Evolutionary conservation across 2,329 filamentous ascomycete species (phyloP), one percentile per base, ranked within the genome.

Genomic region (Phialophora verrucosa): DNA sequence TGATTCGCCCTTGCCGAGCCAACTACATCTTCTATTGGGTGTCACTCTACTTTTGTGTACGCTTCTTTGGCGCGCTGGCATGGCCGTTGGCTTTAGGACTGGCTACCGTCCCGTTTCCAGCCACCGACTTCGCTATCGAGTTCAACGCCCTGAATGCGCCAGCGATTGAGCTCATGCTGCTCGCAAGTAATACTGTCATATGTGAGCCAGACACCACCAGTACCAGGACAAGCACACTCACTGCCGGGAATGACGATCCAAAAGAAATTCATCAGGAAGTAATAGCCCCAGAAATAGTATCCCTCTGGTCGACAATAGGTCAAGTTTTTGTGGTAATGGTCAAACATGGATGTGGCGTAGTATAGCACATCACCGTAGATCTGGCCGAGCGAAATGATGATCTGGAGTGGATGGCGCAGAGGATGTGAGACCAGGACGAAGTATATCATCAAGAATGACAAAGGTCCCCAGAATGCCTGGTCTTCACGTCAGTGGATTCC

Each of bases 281-380:
- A 90, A 76, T 90, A 90, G 49, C 84, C 80, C 86, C 87, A 90
- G 75, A 87, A 89, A 76, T 89, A 90, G 69, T 85, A 85, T 4
- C 81, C 78, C 75, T 90, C 87, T 0, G 87, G 87, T 64, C 87
- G 80, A 69, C 83, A 87, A 74, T 89, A 88, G 11, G 81, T 79
- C 23, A 84, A 74, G 10, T 82, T 80, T 67, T 84, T 78, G 63
- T 83, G 79, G 71, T 83, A 84, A 72, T 87, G 81, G 74, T 90
- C 86, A 74, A 87, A 87, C 70, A 87, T 76, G 72, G 85, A 85
- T 0, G 87, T 89, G 0, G 85, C 85, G 75, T 88, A 89, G 78
- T 90, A 90, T 42, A 90, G 78, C 3, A 84, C 78, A 74, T 88
- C 87, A 51, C 87, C 87, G 75, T 89, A 89, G 64, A 89, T 79